These are phyloP conservation scores for Fagopyrum esculentum DNA, from an alignment of 148 eudicot genomes.

Conservation along the genomic window DNA sequence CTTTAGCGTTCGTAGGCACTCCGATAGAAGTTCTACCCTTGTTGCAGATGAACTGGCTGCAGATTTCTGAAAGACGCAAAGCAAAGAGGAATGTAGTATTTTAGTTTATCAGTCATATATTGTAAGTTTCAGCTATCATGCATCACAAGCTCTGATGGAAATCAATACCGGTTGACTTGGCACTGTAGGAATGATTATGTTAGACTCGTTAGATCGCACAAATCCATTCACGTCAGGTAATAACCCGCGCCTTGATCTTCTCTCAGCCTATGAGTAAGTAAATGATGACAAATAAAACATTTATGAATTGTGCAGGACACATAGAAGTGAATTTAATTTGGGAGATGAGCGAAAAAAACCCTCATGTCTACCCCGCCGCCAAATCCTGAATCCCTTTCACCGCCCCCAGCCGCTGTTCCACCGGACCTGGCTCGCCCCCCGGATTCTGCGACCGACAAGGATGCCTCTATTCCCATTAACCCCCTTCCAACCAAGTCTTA, in stretches of 20 bases:
- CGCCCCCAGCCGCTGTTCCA: too few species aligned
- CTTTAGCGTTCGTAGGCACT: constrained; percentile 66
- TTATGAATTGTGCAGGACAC: background rate
- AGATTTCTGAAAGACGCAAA: constrained; percentile 16
- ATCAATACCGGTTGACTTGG: constrained; percentile 26
- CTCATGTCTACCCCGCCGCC: too few species aligned
- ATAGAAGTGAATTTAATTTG: background rate
- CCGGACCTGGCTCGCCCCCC: too few species aligned
- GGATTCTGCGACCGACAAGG: too few species aligned
- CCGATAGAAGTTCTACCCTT: constrained; percentile 43
- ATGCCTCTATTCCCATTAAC: too few species aligned
- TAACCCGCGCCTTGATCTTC: constrained; percentile 42
- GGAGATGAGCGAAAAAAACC: too few species aligned
- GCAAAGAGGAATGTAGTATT: background rate
- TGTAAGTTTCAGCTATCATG: background rate
- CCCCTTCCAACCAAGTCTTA: too few species aligned
- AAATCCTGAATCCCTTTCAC: too few species aligned
- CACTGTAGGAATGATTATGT: constrained; percentile 10
- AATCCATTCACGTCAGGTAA: constrained; percentile 21
- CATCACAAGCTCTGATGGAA: background rate
- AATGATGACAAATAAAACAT: background rate
- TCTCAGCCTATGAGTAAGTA: constrained; percentile 40
- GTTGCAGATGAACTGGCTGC: constrained; percentile 18
- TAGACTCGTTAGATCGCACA: constrained; percentile 15
- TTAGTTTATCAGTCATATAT: background rate